Conservation (phyloP, 805 yeast genomes). For the Spathaspora sp. region DNA sequence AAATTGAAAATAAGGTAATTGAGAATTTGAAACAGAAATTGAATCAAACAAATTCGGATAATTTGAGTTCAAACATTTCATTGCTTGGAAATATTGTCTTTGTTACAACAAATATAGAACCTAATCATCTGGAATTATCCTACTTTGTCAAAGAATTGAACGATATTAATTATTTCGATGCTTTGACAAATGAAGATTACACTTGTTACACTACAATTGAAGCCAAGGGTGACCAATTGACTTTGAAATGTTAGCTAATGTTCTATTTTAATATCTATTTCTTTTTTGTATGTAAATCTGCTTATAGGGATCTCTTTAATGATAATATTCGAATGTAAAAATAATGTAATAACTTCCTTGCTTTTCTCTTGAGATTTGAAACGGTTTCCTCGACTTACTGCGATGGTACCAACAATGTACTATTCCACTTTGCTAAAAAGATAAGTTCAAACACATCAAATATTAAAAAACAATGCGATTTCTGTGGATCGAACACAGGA, state of each 20-base stretch:
- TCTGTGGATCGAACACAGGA: constrained; percentile 88
- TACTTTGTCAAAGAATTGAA: constrained; percentile 4
- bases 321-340: not conserved
- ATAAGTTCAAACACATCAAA: not conserved
- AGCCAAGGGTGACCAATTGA: constrained; percentile 3
- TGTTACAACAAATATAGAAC: constrained; percentile 9
- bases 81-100: constrained; percentile 20
- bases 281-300: not conserved
- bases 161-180: constrained; percentile 11
- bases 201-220: not conserved
- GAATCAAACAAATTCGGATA: constrained; percentile 4
- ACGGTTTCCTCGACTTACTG: no score
- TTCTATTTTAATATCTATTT: no score
- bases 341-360: no score
- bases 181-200: constrained; percentile 11
- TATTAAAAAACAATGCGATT: constrained; percentile 43
- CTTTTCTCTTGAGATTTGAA: no score
- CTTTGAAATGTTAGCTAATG: not conserved
- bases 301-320: not conserved
- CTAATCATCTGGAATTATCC: not conserved
- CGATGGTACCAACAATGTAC: no score
- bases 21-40: constrained; percentile 9
- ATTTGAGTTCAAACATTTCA: constrained; percentile 9
- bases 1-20: constrained; percentile 16
- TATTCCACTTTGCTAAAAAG: no score